Base-by-base conservation (phyloP, 495 filamentous ascomycete species). In the Penicillium maclennaniae region DNA sequence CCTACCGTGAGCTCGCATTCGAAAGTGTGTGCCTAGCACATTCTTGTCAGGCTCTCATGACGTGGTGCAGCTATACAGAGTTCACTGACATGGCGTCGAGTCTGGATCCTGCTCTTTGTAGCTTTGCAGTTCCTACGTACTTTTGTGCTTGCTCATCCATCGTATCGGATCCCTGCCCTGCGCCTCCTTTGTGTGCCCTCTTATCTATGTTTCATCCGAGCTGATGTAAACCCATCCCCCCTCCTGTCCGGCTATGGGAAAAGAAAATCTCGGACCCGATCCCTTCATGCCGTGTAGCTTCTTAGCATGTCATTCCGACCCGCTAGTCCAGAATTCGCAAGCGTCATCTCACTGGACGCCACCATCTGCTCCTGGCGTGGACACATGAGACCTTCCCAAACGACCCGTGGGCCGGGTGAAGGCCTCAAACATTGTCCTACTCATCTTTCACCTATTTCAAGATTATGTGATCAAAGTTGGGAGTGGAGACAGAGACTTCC, bases 221-320 rank as follows among this genome's bases (percentile, higher is more conserved):
- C 31, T 34, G 31, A 12, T 34, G 31, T 34, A 34, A 23, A 23
- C 5, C 23, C 23, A 23, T 23, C 23, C 23, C 23, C 23, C 23
- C 23, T 14, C 14, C 31, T 26, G 38, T 19, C 39, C 45, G 38
- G 27, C 28, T 34, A 45, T 45, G 41, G 42, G 20, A 26, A 44
- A 26, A 34, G 23, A 48, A 39, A 48, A 26, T 46, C 23, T 47
- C 44, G 25, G 36, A 31, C 27, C 41, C 42, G 34, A 48, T 40
- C 53, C 58, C 58, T 60, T 60, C 57, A 60, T 56, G 53, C 59
- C 51, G 48, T 50, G 47, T 19, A 57, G 44, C 39, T 27, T 37
- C 47, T 58, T 54, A 26, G 55, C 47, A 49, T 48, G 39, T 51
- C 51, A 58, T 52, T 49, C 47, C 47, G 45, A 19, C 38, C 17